Evolutionary conservation across 2,329 filamentous ascomycete genomes (phyloP).

Genomic region (Davidsoniella neocaledoniae): DNA sequence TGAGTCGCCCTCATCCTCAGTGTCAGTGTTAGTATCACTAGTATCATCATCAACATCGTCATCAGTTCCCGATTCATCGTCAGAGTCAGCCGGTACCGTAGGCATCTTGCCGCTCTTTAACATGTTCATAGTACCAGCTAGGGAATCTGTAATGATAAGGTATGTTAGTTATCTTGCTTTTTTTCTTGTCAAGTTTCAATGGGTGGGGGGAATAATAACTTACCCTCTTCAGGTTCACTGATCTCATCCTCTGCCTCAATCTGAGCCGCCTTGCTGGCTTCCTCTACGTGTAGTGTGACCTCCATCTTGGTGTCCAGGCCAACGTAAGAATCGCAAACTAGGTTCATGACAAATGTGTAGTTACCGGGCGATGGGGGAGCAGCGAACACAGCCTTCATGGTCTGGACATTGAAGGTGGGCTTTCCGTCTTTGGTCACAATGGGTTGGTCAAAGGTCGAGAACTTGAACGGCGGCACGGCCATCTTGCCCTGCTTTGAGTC

Average conservation of each 20-base stretch:
- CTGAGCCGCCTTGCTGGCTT: conserved; percentile 66
- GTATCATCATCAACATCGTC: conserved; percentile 54
- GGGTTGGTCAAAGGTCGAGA: conserved; percentile 78
- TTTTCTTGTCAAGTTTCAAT: neutral
- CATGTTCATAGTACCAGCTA: conserved; percentile 80
- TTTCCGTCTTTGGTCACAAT: conserved; percentile 65
- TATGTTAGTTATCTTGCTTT: conserved; percentile 13
- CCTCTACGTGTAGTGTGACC: conserved; percentile 75
- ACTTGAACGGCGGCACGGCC: conserved; percentile 91
- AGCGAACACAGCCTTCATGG: conserved; percentile 91
- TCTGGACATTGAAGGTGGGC: conserved; percentile 90
- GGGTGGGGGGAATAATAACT: conserved; percentile 21
- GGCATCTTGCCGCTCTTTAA: conserved; percentile 54
- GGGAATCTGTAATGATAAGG: conserved; percentile 45
- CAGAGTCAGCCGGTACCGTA: conserved; percentile 34
- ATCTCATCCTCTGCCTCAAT: conserved; percentile 85
- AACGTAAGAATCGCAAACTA: conserved; percentile 88
- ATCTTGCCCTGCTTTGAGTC: conserved; percentile 92
- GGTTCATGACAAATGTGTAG: conserved; percentile 88
- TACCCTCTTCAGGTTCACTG: conserved; percentile 94
- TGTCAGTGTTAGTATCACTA: conserved; percentile 52
- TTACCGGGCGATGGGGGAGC: conserved; percentile 82
- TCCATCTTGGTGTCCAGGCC: conserved; percentile 89
- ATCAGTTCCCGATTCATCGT: conserved; percentile 65
- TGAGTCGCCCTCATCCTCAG: conserved; percentile 34